Evolutionary conservation across 1,139 yeast species (phyloP).

Genomic region (Magnusiomyces fungicola): DNA sequence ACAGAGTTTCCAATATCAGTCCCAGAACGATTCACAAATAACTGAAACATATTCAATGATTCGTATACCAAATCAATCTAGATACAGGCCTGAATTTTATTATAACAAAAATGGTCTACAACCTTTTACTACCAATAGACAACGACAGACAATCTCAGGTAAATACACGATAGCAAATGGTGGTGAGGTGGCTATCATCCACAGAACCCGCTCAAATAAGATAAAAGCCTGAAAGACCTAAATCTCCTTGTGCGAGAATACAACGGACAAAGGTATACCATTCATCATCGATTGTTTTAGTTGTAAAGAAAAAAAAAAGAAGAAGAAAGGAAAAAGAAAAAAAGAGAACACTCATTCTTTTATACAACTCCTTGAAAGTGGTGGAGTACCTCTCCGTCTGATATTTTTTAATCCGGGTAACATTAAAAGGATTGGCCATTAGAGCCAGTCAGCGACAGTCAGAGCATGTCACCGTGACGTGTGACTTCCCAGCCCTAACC

Average conservation of each 20-base stretch:
- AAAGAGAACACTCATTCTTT: background rate
- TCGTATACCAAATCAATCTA: too few relatives aligned
- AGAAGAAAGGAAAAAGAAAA: background rate
- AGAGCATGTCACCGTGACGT: background rate
- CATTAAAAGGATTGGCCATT: too few relatives aligned
- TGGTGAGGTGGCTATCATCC: constrained; percentile 9
- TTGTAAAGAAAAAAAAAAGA: constrained; percentile 7
- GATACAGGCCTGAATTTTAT: too few relatives aligned
- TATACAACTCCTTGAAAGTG: background rate
- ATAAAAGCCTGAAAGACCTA: background rate
- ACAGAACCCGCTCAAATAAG: constrained; percentile 7
- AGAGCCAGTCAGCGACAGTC: too few relatives aligned
- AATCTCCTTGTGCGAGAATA: constrained; percentile 4
- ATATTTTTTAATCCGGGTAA: too few relatives aligned
- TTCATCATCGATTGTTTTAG: constrained; percentile 9
- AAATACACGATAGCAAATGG: constrained; percentile 6
- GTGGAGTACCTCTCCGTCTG: background rate
- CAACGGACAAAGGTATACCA: constrained; percentile 6
- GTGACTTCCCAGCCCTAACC: constrained; percentile 1
- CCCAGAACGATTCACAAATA: too few relatives aligned
- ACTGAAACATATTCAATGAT: too few relatives aligned
- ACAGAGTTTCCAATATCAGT: too few relatives aligned
- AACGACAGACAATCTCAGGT: constrained; percentile 6
- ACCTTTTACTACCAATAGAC: background rate
- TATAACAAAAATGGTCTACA: too few relatives aligned